A percentile compares a stretch with the other conserved stretches of the same genome.
These are phyloP conservation scores for Dipteronia sinensis DNA, from an alignment of 345 rosid species.

Conservation along the genomic window DNA sequence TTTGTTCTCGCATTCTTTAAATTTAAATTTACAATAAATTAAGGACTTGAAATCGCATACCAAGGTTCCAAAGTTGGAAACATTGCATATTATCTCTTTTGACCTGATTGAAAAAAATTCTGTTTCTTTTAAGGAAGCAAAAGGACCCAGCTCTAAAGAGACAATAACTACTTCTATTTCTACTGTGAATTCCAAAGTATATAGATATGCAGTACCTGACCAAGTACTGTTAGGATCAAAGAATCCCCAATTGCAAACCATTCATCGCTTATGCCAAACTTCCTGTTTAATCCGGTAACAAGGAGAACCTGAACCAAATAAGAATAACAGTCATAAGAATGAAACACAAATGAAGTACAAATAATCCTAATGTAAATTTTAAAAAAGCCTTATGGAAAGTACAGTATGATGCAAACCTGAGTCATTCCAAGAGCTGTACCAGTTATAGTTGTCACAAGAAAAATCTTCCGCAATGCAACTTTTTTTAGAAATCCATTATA, in stretches of 20 bases:
- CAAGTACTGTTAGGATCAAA: constrained; percentile 81
- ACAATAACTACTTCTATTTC: neutral
- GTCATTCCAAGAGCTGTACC: constrained; percentile 96
- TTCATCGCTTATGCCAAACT: constrained; percentile 84
- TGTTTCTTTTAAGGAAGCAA: neutral
- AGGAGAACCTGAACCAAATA: constrained; percentile 67
- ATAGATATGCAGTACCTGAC: constrained; percentile 55
- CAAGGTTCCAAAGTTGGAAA: neutral
- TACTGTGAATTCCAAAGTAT: neutral
- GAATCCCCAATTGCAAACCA: constrained; percentile 99
- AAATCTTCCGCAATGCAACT: constrained; percentile 77
- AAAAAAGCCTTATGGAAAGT: neutral
- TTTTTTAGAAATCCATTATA: constrained; percentile 91
- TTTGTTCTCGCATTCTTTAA: neutral
- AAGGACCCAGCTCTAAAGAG: neutral
- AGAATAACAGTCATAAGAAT: neutral
- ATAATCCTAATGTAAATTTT: neutral
- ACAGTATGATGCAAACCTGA: constrained; percentile 55
- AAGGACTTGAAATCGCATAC: neutral
- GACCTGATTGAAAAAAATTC: neutral
- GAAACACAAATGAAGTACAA: neutral
- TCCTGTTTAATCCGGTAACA: constrained; percentile 77
- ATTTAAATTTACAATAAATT: neutral
- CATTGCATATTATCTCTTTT: neutral
- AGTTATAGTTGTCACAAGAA: constrained; percentile 64